Evolutionary conservation across 345 rosid genomes (phyloP).

Genomic region (Aquilaria malaccensis): DNA sequence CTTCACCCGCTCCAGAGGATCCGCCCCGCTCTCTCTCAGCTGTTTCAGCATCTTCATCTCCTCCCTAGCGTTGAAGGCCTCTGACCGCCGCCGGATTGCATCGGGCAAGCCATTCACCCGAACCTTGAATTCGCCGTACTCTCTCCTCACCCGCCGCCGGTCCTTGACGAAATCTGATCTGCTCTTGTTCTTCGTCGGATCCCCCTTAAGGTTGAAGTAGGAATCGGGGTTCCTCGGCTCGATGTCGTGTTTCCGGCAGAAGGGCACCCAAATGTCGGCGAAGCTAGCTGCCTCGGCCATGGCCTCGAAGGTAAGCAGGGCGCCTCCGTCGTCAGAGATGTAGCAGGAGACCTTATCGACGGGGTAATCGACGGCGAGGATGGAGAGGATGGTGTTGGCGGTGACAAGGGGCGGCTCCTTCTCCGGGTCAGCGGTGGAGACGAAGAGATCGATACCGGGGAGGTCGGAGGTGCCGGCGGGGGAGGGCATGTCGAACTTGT

Average conservation of each 20-base stretch:
- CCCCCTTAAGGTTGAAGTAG: constrained; percentile 63
- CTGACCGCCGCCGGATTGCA: constrained; percentile 78
- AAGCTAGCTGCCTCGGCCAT: constrained; percentile 96
- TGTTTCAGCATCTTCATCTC: constrained; percentile 82
- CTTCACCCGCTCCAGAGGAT: constrained; percentile 58
- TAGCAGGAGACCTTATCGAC: constrained; percentile 76
- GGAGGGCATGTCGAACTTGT: constrained; percentile 81
- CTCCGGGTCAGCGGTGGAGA: constrained; percentile 87
- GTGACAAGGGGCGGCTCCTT: constrained; percentile 84
- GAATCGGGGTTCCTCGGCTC: constrained; percentile 79
- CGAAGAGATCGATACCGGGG: constrained; percentile 74
- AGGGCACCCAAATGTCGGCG: constrained; percentile 86
- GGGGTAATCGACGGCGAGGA: constrained; percentile 69
- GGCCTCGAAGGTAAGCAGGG: constrained; percentile 79
- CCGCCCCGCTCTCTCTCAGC: constrained; percentile 63
- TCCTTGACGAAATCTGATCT: constrained; percentile 79
- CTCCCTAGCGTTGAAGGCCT: constrained; percentile 86
- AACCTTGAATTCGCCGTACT: constrained; percentile 84
- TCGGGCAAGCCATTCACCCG: constrained; percentile 77
- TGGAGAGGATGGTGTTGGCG: constrained; percentile 75
- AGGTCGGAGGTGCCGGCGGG: constrained; percentile 83
- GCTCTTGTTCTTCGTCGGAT: constrained; percentile 80
- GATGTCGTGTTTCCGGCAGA: constrained; percentile 72
- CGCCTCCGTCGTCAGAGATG: constrained; percentile 81
- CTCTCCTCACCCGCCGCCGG: constrained; percentile 66